Base-by-base conservation (phyloP, 352 stramenopile genomes). In the Thalassiosira exigua region DNA sequence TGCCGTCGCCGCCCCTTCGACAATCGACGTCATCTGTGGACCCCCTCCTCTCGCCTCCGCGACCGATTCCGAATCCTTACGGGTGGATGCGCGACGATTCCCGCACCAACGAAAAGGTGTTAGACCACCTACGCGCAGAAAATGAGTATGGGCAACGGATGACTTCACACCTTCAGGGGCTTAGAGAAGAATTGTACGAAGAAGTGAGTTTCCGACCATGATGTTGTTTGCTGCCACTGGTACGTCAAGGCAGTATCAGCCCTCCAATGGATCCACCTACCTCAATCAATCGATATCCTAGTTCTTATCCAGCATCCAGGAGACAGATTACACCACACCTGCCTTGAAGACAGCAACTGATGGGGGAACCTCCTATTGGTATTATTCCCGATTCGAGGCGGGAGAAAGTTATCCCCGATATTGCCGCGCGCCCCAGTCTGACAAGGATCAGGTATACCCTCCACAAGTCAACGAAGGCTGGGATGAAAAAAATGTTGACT, bases 11-110 rank as follows among this genome's bases (percentile, higher is more conserved):
- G n/a, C n/a, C n/a, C n/a, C n/a, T n/a, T n/a, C 82, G 86, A 60
- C 86, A 92, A 51, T 61, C 78, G 1, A 59, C 75, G 32, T 68
- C 69, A 52, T 90, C 81, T 0, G 75, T 24, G 4, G 74, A 89
- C 65, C 90, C 86, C 65, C 90, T 96, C 17, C 94, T 98, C 81
- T 91, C 96, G 73, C 96, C 96, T 26, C 87, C 87, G 1, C 80
- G 95, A 17, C 93, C 96, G 48, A 84, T 98, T 57, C 90, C 96
- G 21, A 95, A 98, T 90, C 95, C 95, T 41, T 98, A 98, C 84
- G 97, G 96, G 60, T 98, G 97, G 95, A 90, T 98, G 53, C 94
- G 96, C 30, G 96, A 98, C 78, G 96, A 98, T 71, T 86, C 90
- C 29, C 92, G 96, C 78, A 95, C 95, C 59, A 96, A 97, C 70